Evolutionary conservation across 371 early-diverging fungal species (phyloP), one percentile per base, ranked within the genome.

Genomic region (Syncephalastrum sp.): DNA sequence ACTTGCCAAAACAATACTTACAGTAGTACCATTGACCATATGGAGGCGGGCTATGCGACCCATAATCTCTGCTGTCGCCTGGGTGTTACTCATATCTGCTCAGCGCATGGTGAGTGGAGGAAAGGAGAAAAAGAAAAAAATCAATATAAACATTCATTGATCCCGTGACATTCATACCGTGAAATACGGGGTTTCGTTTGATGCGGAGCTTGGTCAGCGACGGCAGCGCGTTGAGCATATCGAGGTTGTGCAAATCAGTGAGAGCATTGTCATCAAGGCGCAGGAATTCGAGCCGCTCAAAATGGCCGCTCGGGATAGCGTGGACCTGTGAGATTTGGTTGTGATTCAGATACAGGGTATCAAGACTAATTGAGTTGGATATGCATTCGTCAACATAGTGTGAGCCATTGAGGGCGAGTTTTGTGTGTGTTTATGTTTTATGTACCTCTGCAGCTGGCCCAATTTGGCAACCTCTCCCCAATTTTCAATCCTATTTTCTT

Each of bases 391-490:
- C 21, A 21, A 21, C 21, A 21, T 10, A 33, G 5, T 33, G 38
- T 33, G 13, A 21, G 42, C 21, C 2, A 48, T 3, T 21, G 17
- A 44, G 29, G 27, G 16, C 29, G 12, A 13, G 19, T 27, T 23
- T 45, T 33, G 24, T 17, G 6, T 43, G 14, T 54, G 6, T 21
- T 21, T 21, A 21, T 21, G 43, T 17, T 4, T 17, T 47, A 15
- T 25, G 24, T 72, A 82, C 85, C 69, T 80, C 52, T 83, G 77
- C 19, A 86, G 65, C 0, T 64, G 54, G 5, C 74, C 72, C 1
- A 88, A 62, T 42, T 68, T 64, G 14, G 47, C 56, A 33, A 91
- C 66, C 53, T 83, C 71, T 1, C 60, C 62, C 90, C 89, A 92
- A 27, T 74, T 73, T 5, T 58, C 38, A 8, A 92, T 60, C 6